Percentiles rank a stretch among this genome's conserved stretches.
Evolutionary conservation across 345 rosid genomes (phyloP).

Genomic region (Kernera saxatilis): DNA sequence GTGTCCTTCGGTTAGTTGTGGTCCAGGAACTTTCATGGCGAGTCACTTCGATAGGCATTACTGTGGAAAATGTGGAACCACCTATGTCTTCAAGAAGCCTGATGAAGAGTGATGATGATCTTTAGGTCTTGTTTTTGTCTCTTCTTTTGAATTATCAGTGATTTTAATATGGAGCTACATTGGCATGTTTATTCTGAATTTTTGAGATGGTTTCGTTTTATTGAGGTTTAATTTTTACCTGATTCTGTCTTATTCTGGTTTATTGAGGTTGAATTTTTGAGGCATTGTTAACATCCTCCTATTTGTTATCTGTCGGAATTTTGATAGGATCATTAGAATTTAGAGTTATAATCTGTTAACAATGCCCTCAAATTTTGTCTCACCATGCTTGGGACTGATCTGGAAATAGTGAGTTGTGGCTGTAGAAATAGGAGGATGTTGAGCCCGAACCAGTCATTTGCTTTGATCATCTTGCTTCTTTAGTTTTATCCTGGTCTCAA

Average conservation of each 20-base stretch:
- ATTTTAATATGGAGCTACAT: not conserved
- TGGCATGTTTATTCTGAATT: not conserved
- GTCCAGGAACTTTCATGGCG: constrained; percentile 71
- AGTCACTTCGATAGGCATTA: constrained; percentile 63
- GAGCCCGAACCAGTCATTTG: not conserved
- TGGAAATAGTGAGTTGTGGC: not conserved
- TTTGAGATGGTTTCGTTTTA: not conserved
- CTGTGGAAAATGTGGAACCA: constrained; percentile 63
- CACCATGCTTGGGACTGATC: not conserved
- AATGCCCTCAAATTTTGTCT: not conserved
- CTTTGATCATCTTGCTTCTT: not conserved
- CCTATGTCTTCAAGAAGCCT: constrained; percentile 54
- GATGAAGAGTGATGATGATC: constrained; percentile 36
- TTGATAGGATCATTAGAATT: not conserved
- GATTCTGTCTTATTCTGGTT: not conserved
- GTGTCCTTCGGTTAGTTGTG: constrained; percentile 59
- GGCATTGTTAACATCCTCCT: too few relatives aligned
- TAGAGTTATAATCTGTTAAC: not conserved
- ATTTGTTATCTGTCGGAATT: not conserved
- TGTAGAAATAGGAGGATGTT: not conserved
- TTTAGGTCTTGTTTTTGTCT: not conserved
- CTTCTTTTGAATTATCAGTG: not conserved
- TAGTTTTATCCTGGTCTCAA: not conserved
- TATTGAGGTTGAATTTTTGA: too few relatives aligned
- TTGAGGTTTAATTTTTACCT: not conserved